Base-by-base conservation (phyloP, 306 rosid species). In the Pterocarpus macrocarpus region DNA sequence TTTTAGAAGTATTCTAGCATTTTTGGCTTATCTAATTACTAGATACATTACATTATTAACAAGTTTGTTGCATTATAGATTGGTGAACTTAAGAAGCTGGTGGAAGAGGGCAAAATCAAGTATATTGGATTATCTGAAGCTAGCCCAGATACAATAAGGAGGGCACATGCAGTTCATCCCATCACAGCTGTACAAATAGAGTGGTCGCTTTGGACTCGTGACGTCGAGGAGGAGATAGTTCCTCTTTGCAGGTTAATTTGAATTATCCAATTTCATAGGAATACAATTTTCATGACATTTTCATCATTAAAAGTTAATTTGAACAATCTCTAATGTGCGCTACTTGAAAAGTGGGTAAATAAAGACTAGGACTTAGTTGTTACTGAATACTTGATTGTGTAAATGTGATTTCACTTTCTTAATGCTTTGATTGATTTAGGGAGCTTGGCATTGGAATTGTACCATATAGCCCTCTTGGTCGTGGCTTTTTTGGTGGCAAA, bases 91-190 rank as follows among this genome's bases (percentile, higher is more conserved):
- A 93, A 93, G 86, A 92, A 90, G 80, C 84, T 92, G 22, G 97
- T 90, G 68, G 92, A 90, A 78, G 97, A 92, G 81, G 94, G 98
- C 30, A 94, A 92, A 75, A 66, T 92, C 16, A 90, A 47, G 84
- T 94, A 89, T 57, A 81, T 94, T 43, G 98, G 95, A 32, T 75
- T 89, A 69, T 92, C 97, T 69, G 98, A 92, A 62, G 94, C 98
- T 2, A 88, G 92, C 73, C 84, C 91, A 0, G 91, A 94, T 61
- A 90, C 97, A 52, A 89, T 91, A 81, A 90, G 86, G 65, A 91
- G 98, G 81, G 98, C 97, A 5, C 97, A 94, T 82, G 92, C 91
- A 1, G 91, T 91, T 82, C 98, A 91, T 84, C 97, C 95, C 2
- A 82, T 94, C 75, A 87, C 94, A 0, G 97, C 95, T 13, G 8